Evolutionary conservation across 306 rosid genomes (phyloP), one percentile per base, ranked within the genome.

Genomic region (Cyclanthera cordifolia): DNA sequence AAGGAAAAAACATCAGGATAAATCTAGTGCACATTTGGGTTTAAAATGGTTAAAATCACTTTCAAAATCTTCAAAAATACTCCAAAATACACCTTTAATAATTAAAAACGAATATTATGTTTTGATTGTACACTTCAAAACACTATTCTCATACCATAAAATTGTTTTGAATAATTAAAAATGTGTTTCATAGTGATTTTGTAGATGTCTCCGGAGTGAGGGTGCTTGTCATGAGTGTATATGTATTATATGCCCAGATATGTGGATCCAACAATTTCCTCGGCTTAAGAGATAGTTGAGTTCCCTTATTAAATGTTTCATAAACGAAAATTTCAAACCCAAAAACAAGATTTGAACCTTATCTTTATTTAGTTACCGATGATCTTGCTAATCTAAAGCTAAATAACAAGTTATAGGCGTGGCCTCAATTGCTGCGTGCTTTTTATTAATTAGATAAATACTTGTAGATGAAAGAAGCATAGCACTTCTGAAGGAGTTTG

Each of bases 401-500:
- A 34, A 5, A 34, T 16, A 7, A 59, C 48, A 59, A 59, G 47
- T n/a, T 34, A 3, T 34, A 17, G 25, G 17, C 4, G 21, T 5
- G 17, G 49, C 49, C 25, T 60, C 27, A 3, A 28, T 37, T 13
- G 53, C 53, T 4, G 5, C 21, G 23, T 65, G 70, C 39, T 65
- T 21, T 0, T 24, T 45, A 45, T 63, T 63, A 20, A 39, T 20
- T 63, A 12, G 51, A 39, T 14, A 45, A 1, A 6, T 21, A 5
- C 21, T 56, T 70, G 73, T 50, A 93, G 99, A 90, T 73, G 87
- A 81, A 58, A 78, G 68, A 77, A 90, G 97, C 73, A 81, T 90
- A 58, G 85, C 96, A 27, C 96, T 93, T 82, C 96, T 94, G 9
- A 85, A 88, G 81, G 86, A 90, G 74, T 94, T 90, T 74, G 15